These are phyloP conservation scores for Volvox reticuliferus DNA, from an alignment of 139 green algal species.

Conservation along the genomic window DNA sequence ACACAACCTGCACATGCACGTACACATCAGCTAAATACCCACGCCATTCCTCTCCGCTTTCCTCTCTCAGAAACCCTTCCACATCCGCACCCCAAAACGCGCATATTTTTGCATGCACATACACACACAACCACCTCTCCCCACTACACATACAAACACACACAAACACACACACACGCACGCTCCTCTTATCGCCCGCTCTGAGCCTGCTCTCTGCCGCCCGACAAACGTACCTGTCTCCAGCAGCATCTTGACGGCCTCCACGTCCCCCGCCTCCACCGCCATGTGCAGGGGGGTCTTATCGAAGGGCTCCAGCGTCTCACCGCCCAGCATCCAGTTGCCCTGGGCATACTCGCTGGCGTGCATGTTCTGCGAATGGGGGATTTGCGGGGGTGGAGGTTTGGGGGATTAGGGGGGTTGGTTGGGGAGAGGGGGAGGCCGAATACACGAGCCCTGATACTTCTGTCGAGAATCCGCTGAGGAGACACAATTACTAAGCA, in stretches of 20 bases:
- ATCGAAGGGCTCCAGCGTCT: slow-evolving; percentile 67
- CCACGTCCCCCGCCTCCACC: slow-evolving; percentile 61
- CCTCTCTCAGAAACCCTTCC: neutral
- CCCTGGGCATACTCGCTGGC: slow-evolving; percentile 56
- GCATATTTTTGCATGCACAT: too few species aligned
- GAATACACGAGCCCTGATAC: too few species aligned
- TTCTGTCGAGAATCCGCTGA: too few species aligned
- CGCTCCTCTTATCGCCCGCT: neutral
- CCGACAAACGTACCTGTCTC: slow-evolving; percentile 48
- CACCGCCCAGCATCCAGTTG: slow-evolving; percentile 65
- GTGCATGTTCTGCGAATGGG: slow-evolving; percentile 22
- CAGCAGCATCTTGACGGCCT: slow-evolving; percentile 59
- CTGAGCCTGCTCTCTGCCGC: neutral
- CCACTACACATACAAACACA: too few species aligned
- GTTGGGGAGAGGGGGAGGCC: neutral
- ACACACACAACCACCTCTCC: too few species aligned
- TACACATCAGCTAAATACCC: too few species aligned
- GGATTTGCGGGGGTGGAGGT: neutral
- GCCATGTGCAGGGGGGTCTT: slow-evolving; percentile 63
- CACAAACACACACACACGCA: too few species aligned
- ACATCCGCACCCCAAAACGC: too few species aligned
- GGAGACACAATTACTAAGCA: too few species aligned
- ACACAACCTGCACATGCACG: too few species aligned
- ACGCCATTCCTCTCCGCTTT: neutral
- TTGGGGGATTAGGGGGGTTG: neutral